Base-by-base conservation (phyloP, 352 stramenopile genomes). In the Phytophthora nicotianae region DNA sequence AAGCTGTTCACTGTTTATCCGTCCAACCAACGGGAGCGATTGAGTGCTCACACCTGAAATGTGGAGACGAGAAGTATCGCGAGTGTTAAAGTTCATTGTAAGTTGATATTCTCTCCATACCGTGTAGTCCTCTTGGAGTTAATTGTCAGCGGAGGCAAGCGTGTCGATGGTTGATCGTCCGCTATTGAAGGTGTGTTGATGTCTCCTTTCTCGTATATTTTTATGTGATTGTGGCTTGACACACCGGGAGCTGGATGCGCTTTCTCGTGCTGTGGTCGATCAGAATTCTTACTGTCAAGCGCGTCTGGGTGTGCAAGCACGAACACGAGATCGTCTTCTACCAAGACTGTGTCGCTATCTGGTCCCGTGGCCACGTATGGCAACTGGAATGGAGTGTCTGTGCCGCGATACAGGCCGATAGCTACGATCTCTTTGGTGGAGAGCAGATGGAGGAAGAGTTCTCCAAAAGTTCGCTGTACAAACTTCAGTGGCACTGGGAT, bases 341-440 rank as follows among this genome's bases (percentile, higher is more conserved):
- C 37, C 4, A 90, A 60, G 23, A 82, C 52, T 2, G 77, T 78
- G 37, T 77, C 74, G 19, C 58, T 79, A 14, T 73, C 65, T 14
- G 79, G 81, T 1, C 76, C 81, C 19, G 79, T 73, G 8, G 65
- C 79, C 1, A 90, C 81, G 37, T 88, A 90, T 17, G 79, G 81
- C 23, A 89, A 60, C 16, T 65, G 59, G 33, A 72, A 77, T 8
- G 72, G 64, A 5, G 62, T 66, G 7, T 64, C 68, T 10, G 61
- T 68, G 11, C 75, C 74, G 8, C 79, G 68, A 33, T 87, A 90
- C 7, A 90, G 50, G 1, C 74, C 81, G 23, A 90, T 80, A 0
- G 79, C 65, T 16, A 89, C 68, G 8, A 77, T 75, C 40, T 83
- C 68, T 41, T 84, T 75, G 11, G 63, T 68, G 10, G 64, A 26